These are phyloP conservation scores for Pythium rishiriense DNA, from an alignment of 352 stramenopile species.

Conservation along the genomic window DNA sequence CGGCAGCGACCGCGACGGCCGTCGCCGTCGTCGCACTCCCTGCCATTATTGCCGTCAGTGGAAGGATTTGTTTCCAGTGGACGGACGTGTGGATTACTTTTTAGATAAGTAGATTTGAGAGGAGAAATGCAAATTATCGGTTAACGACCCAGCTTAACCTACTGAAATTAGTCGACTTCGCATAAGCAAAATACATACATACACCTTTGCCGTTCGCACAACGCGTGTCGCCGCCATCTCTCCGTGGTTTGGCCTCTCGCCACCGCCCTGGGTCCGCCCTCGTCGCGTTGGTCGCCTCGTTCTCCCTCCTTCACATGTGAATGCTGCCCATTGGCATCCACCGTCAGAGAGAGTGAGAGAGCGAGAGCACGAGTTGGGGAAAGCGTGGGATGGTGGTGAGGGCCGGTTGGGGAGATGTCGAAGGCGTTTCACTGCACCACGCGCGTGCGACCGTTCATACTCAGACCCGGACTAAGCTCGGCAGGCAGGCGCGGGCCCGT, in stretches of 20 bases:
- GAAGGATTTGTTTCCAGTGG: too few species aligned
- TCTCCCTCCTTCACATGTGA: neutral
- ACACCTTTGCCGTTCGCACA: neutral
- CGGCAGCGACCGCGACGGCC: constrained; percentile 29
- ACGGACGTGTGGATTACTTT: too few species aligned
- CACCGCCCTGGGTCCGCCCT: too few species aligned
- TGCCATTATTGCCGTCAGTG: too few species aligned
- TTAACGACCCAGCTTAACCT: constrained; percentile 18
- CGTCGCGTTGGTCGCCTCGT: neutral
- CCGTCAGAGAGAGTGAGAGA: neutral
- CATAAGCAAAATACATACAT: constrained; percentile 17
- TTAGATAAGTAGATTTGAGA: constrained; percentile 4
- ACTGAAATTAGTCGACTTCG: constrained; percentile 23
- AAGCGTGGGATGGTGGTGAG: too few species aligned
- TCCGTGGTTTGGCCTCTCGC: neutral
- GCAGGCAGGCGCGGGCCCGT: neutral
- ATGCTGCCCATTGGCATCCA: constrained; percentile 14
- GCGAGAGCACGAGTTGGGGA: too few species aligned
- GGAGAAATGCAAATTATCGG: constrained; percentile 14
- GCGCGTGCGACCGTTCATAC: constrained; percentile 18
- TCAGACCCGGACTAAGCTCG: constrained; percentile 11
- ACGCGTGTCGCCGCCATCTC: neutral
- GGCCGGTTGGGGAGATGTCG: too few species aligned
- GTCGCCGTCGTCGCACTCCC: constrained; percentile 22
- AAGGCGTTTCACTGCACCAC: neutral